Evolutionary conservation across 345 rosid genomes (phyloP).

Genomic region (Excoecaria cochinchinensis): DNA sequence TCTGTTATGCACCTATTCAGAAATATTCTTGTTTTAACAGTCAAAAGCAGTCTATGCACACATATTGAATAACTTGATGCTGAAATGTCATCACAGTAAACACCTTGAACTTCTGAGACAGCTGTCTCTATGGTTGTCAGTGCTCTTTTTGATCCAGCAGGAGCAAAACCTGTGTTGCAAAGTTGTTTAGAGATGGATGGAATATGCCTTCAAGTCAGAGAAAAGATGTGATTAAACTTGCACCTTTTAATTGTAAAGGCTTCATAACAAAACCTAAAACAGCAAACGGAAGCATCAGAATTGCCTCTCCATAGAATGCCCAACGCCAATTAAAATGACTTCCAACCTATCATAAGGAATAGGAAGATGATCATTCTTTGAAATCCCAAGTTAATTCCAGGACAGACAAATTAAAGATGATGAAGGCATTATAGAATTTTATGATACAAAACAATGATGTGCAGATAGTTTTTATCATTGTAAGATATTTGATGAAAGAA

Average conservation of each 20-base stretch:
- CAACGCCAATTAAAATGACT: slow-evolving; percentile 65
- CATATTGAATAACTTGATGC: not conserved
- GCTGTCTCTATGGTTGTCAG: slow-evolving; percentile 42
- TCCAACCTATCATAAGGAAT: slow-evolving; percentile 58
- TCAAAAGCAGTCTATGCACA: not conserved
- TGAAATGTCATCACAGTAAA: slow-evolving; percentile 7
- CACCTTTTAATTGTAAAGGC: slow-evolving; percentile 91
- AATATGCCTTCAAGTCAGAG: not conserved
- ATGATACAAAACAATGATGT: not conserved
- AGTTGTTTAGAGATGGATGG: slow-evolving; percentile 22
- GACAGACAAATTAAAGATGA: not conserved
- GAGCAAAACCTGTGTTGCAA: slow-evolving; percentile 64
- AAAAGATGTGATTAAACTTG: slow-evolving; percentile 2
- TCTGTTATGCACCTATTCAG: slow-evolving; percentile 1
- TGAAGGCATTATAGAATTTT: not conserved
- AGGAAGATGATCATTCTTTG: slow-evolving; percentile 13
- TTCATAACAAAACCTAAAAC: slow-evolving; percentile 73
- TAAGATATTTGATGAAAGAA: slow-evolving; percentile 4
- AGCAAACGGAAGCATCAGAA: slow-evolving; percentile 88
- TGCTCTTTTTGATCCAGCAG: slow-evolving; percentile 41
- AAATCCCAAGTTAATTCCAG: not conserved
- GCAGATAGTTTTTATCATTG: not conserved
- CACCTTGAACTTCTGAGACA: slow-evolving; percentile 49
- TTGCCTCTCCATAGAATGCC: slow-evolving; percentile 91
- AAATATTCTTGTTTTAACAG: not conserved